phyloP scores from a whole-genome alignment of 2,329 filamentous ascomycete species.

The Curvularia verruculosa region DNA sequence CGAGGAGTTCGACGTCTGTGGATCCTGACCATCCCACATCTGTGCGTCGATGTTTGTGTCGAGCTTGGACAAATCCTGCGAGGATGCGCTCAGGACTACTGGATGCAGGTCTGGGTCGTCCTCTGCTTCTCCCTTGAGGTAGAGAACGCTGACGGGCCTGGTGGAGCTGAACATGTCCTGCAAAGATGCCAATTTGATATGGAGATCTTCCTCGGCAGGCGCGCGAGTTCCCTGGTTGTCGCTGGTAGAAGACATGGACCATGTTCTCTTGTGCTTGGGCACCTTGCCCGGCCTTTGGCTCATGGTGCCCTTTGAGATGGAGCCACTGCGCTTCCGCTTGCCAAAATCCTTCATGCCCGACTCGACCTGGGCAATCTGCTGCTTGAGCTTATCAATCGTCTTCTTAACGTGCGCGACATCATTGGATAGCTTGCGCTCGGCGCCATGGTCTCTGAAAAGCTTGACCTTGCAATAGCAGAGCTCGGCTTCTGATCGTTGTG shows the following conservation, averaged over 20 bases:
- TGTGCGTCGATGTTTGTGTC: constrained; percentile 52
- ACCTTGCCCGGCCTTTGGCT: constrained; percentile 75
- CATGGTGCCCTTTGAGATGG: constrained; percentile 55
- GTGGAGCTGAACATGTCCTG: constrained; percentile 92
- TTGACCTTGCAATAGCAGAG: constrained; percentile 97
- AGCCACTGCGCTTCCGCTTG: constrained; percentile 65
- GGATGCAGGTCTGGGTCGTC: constrained; percentile 83
- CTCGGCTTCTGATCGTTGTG: constrained; percentile 62
- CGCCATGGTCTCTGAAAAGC: constrained; percentile 93
- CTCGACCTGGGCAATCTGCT: constrained; percentile 81
- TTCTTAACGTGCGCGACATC: constrained; percentile 95
- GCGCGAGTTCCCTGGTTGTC: constrained; percentile 52
- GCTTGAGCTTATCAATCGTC: constrained; percentile 93
- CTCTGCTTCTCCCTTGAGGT: constrained; percentile 74
- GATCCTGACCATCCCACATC: constrained; percentile 58
- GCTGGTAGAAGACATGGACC: constrained; percentile 83
- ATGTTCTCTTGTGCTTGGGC: constrained; percentile 88
- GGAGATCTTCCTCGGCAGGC: constrained; percentile 70
- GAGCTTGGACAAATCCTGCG: constrained; percentile 63
- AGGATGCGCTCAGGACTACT: constrained; percentile 73
- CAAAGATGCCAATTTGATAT: constrained; percentile 76
- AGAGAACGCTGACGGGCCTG: constrained; percentile 76
- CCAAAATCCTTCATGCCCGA: constrained; percentile 65
- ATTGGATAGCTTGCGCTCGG: constrained; percentile 92
- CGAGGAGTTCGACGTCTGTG: constrained; percentile 62